Evolutionary conservation across 768 basidiomycete species (phyloP), one percentile per base, ranked within the genome.

Genomic region (Boletus rufocinnamomeus): DNA sequence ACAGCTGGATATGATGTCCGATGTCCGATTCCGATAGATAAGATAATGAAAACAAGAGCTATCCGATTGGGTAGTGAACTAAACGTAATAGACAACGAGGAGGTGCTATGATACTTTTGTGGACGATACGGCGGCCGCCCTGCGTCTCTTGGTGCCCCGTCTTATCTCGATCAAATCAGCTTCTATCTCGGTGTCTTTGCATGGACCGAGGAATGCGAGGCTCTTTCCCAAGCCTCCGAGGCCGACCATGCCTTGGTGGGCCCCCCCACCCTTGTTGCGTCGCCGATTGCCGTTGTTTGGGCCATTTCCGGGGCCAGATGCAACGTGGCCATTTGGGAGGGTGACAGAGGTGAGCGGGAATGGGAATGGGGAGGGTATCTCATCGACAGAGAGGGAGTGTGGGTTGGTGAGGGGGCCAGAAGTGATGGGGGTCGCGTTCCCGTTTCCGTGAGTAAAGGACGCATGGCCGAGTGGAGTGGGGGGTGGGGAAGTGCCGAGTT

Each of bases 351-450:
- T 88, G 13, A 93, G 82, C 1, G 88, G 82, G 11, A 91, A 78
- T 0, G 91, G 89, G 78, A 91, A 93, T 13, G 89, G 89, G 0
- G 92, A 93, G 4, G 91, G 89, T 38, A 94, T 82, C 67, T 93
- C 92, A 63, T 94, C 92, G 41, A 93, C 87, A 4, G 89, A 82
- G 47, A 93, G 85, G 6, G 92, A 93, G 67, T 91, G 89, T 2
- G 91, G 91, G 69, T 92, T 93, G 38, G 83, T 80, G 69, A 90
- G 83, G 0, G 86, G 87, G 0, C 85, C 87, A 2, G 84, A 79
- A 1, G 87, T 85, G 64, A 89, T 83, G 21, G 88, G 84, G 0
- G 88, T 79, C 46, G 75, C 76, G 56, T 57, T 63, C 21, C 72
- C 73, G 60, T 80, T 82, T 14, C 75, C 64, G 23, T 71, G 65